phyloP scores from a whole-genome alignment of 768 basidiomycete genomes.

The Neoboletus magnificus region DNA sequence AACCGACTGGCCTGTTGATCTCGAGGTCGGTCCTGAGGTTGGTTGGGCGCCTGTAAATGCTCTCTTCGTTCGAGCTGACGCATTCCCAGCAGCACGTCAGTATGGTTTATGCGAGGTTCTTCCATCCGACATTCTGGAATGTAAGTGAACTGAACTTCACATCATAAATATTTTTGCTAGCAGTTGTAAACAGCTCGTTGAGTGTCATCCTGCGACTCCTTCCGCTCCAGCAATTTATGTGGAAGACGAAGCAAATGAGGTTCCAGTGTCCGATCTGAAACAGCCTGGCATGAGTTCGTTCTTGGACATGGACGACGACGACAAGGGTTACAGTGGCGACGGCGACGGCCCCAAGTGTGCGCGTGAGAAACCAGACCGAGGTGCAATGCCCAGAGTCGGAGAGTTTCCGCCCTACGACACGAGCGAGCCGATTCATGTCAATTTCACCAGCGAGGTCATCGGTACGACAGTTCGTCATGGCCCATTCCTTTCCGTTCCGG shows the following conservation, averaged over 20 bases:
- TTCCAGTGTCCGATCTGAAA: neutral
- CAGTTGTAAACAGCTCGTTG: conserved; percentile 3
- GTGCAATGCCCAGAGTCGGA: neutral
- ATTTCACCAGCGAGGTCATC: conserved; percentile 15
- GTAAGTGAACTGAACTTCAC: neutral
- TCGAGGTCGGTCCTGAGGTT: conserved; percentile 14
- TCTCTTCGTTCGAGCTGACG: neutral
- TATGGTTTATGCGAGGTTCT: conserved; percentile 21
- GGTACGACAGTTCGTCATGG: neutral
- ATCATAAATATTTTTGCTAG: neutral
- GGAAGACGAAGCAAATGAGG: conserved; percentile 15
- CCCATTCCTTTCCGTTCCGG: conserved; percentile 14
- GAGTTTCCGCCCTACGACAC: conserved; percentile 14
- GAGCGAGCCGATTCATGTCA: neutral
- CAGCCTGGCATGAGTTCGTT: conserved; percentile 13
- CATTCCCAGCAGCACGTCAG: conserved; percentile 8
- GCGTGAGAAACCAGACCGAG: neutral
- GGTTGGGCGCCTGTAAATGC: neutral
- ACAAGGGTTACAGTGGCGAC: neutral
- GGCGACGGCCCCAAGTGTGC: neutral
- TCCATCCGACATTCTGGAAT: conserved; percentile 22
- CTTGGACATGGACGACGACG: conserved; percentile 6
- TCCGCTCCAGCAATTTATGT: conserved; percentile 17
- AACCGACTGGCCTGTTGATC: neutral
- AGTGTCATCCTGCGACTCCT: conserved; percentile 13